Evolutionary conservation across 441 rosid genomes (phyloP).

Genomic region (California macrophylla): DNA sequence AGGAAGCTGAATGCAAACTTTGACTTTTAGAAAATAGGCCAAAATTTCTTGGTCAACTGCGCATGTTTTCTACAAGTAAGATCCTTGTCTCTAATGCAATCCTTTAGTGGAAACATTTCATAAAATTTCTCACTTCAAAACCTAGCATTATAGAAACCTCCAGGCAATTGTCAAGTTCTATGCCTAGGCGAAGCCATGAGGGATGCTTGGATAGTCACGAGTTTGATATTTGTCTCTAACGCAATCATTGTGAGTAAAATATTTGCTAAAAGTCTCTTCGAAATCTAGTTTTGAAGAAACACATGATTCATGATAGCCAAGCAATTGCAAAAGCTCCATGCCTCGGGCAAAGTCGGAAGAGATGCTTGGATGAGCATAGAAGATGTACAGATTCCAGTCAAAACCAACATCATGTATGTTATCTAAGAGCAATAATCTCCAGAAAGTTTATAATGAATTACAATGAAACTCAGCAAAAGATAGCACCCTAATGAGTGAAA

Average conservation of each 20-base stretch:
- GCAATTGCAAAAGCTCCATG: neutral
- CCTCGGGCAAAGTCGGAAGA: constrained; percentile 2
- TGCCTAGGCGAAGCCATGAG: too few species aligned
- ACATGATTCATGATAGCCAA: constrained; percentile 7
- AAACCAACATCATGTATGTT: neutral
- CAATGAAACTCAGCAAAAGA: constrained; percentile 1
- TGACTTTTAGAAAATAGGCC: neutral
- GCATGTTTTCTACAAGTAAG: neutral
- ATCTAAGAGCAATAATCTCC: neutral
- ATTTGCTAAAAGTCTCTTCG: neutral
- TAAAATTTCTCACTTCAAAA: too few species aligned
- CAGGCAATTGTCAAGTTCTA: too few species aligned
- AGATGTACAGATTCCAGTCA: neutral
- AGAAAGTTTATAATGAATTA: neutral
- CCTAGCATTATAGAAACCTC: too few species aligned
- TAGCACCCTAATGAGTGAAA: neutral
- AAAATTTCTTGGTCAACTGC: neutral
- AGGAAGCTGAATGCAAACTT: neutral
- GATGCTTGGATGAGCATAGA: constrained; percentile 1
- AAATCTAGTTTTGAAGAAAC: neutral
- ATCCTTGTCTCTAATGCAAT: constrained; percentile 7
- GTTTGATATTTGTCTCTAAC: neutral
- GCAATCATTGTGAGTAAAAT: constrained; percentile 5
- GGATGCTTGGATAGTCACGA: too few species aligned
- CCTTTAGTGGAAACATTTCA: too few species aligned